Percentiles rank a stretch among this genome's conserved stretches.
These are phyloP conservation scores for Phaeotremella skinneri DNA, from an alignment of 768 basidiomycete species.

Conservation along the genomic window DNA sequence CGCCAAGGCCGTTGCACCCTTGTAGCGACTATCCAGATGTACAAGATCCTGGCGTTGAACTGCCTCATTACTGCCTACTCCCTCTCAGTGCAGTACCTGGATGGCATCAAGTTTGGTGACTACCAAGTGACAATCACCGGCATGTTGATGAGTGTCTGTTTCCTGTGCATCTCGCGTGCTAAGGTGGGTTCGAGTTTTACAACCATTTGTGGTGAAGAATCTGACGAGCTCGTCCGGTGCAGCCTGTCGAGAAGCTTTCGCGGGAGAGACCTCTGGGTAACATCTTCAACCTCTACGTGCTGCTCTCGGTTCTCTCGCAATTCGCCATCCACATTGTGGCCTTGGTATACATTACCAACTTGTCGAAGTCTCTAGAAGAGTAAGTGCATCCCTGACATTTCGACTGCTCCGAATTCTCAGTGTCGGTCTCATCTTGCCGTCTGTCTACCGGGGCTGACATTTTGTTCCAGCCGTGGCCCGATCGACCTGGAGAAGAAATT, in stretches of 20 bases:
- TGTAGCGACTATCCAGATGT: slow-evolving; percentile 99
- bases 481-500: slow-evolving; percentile 97
- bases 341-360: slow-evolving; percentile 86
- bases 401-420: neutral
- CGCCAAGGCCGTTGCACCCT: slow-evolving; percentile 97
- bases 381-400: slow-evolving; percentile 18
- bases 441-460: neutral
- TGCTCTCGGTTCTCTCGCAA: slow-evolving; percentile 85
- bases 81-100: slow-evolving; percentile 92
- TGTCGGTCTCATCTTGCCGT: neutral
- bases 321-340: slow-evolving; percentile 90
- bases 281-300: slow-evolving; percentile 94
- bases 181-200: slow-evolving; percentile 65
- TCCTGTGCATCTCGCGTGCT: slow-evolving; percentile 94
- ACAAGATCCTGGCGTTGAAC: slow-evolving; percentile 96
- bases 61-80: slow-evolving; percentile 99
- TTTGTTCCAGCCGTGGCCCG: slow-evolving; percentile 59
- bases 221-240: slow-evolving; percentile 1
- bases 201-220: neutral
- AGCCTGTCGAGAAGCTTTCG: slow-evolving; percentile 97
- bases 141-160: slow-evolving; percentile 96
- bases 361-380: slow-evolving; percentile 76
- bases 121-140: slow-evolving; percentile 97
- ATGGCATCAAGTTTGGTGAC: slow-evolving; percentile 99
- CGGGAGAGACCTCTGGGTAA: slow-evolving; percentile 89